Base-by-base conservation (phyloP, 306 rosid species). In the Luffa aegyptiaca region DNA sequence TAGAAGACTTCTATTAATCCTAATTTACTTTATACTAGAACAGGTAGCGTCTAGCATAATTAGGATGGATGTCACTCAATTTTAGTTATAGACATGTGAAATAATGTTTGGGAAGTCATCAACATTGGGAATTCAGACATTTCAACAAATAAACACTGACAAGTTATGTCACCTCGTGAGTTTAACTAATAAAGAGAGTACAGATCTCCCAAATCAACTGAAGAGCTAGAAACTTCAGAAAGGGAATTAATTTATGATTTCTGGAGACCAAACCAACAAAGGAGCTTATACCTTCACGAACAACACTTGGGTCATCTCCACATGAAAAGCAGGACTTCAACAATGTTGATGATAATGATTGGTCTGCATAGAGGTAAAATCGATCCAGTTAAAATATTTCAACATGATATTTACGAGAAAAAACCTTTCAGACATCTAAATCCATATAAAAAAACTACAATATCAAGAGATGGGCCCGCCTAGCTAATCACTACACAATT, bases 271-370 rank as follows among this genome's bases (percentile, higher is more conserved):
- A 73, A 26, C 58, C 20, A 45, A 46, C 77, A 36, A 36, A 52
- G 63, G 49, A 17, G 63, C 17, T 18, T 74, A 44, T 88, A 93
- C 99, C 98, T 90, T 91, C 94, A 39, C 88, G 91, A 83, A 86
- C 89, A 84, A 87, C 90, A 82, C 83, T 87, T 1, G 93, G 96
- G 83, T 93, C 97, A 36, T 93, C 97, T 31, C 97, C 99, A 77
- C 99, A 93, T 10, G 98, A 91, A 88, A 96, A 93, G 84, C 99
- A 95, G 37, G 90, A 85, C 85, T 84, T 95, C 81, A 89, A 83
- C 45, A 91, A 61, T 5, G 87, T 84, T 62, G 96, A 88, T 64
- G 88, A 81, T 81, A 85, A 31, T 42, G 96, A 84, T 61, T 88
- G 95, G 86, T 88, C 82, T 57, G 85, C 75, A 82, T 75, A 42